Base-by-base conservation (phyloP, 164 flowering plant species). In the Vitis cinerea region DNA sequence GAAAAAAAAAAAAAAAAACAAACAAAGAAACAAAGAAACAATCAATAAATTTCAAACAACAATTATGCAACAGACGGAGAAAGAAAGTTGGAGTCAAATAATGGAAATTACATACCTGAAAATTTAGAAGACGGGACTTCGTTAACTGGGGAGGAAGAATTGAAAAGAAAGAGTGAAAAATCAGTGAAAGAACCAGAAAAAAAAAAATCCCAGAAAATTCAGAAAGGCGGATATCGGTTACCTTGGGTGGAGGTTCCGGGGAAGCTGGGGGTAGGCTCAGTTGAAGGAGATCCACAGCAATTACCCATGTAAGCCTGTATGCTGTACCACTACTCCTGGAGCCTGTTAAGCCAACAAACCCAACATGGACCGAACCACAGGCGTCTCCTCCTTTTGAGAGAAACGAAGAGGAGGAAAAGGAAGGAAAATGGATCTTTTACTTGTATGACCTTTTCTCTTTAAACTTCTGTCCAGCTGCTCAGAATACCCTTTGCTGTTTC, bases 291-390 rank as follows among this genome's bases (percentile, higher is more conserved):
- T 13, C 61, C 54, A 29, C 50, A 68, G 59, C 78, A 78, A 50
- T 74, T 78, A 15, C 78, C 78, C 81, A 78, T 78, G 6, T 59
- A 30, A n/a, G 29, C 61, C 23, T 1, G 14, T 9, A 37, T 3
- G 7, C 44, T 37, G 44, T 6, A 37, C 44, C 44, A 37, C 44
- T 15, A 1, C 61, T 16, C 27, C 61, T 15, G 10, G 44, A 37
- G 44, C 44, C 7, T 37, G 44, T 37, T 37, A 37, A 4, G 44
- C 6, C 44, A 37, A 37, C 27, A 23, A 23, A 23, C 27, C 27
- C 44, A 6, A 6, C 44, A 37, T 37, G 44, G 0, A 37, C 44
- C 0, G 1, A 2, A 37, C 44, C 4, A 6, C 44, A 37, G 44
- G 44, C 44, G 44, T 37, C 44, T 37, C 44, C 7, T 37, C 44